A percentile compares a stretch with the other conserved stretches of the same genome.
Evolutionary conservation across 257 asterid genomes (phyloP).

Genomic region (Penstemon eatonii): DNA sequence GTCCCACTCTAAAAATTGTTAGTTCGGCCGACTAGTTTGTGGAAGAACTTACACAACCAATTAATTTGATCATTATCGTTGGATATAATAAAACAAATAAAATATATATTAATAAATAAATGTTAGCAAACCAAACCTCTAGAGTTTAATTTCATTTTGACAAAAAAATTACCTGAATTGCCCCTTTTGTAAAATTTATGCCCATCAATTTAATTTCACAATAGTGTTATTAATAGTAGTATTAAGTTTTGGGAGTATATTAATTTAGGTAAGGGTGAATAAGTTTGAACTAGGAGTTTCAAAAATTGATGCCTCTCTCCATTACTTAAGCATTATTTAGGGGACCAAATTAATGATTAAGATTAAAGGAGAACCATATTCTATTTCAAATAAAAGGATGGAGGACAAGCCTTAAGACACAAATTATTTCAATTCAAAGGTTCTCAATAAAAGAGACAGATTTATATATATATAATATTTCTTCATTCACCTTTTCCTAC

Average conservation of each 20-base stretch:
- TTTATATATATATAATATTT: constrained; percentile 31
- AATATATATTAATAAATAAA: no score
- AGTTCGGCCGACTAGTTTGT: no score
- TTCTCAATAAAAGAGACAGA: constrained; percentile 48
- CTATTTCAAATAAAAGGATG: constrained; percentile 46
- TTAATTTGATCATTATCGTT: no score
- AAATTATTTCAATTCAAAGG: constrained; percentile 47
- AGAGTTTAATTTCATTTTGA: no score
- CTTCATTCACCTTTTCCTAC: constrained; percentile 13
- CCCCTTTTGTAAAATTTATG: no score
- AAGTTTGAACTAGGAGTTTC: neutral
- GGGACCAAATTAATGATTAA: constrained; percentile 31
- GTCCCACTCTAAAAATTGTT: constrained; percentile 27
- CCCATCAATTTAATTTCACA: no score
- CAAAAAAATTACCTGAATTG: no score
- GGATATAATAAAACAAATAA: no score
- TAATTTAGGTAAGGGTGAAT: neutral
- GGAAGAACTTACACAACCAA: no score
- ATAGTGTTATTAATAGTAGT: no score
- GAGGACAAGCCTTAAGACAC: constrained; percentile 49
- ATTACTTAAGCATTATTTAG: constrained; percentile 28
- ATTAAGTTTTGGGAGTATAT: no score
- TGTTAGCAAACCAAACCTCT: no score
- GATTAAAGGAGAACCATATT: constrained; percentile 54
- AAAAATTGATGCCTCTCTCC: constrained; percentile 24